Evolutionary conservation across 305 asterid species (phyloP), one percentile per base, ranked within the genome.

Genomic region (Withania somnifera): DNA sequence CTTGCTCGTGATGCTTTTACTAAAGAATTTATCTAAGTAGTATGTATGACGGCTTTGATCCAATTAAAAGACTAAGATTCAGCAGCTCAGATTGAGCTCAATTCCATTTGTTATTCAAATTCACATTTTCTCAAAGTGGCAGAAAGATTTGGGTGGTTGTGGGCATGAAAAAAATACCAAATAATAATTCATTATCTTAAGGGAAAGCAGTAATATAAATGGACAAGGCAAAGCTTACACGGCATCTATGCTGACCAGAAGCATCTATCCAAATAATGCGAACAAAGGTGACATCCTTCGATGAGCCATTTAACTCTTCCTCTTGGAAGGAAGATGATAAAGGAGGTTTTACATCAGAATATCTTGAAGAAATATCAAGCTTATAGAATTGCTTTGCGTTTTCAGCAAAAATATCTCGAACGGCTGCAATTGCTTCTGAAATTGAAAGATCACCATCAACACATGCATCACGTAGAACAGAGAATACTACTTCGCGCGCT

Each of bases 171-270:
- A 75, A 0, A 26, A 28, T 15, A 26, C 50, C 6, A 73, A 14
- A 50, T 8, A 47, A 71, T 5, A 26, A 8, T 75, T 75, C 26
- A 10, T 47, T 13, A 50, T 75, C 61, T 50, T 4, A 75, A 50
- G 42, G 10, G 3, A 17, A 75, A 75, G 6, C 26, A 50, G 45
- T 9, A 57, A 75, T 80, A 77, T 82, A 82, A 13, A 51, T 71
- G 79, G 1, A 84, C 0, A 2, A 51, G 42, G 5, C 76, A 71
- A 42, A 34, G 64, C 98, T 89, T 92, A 94, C 99, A 60, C 98
- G 98, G 22, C 99, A 96, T 82, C 98, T 90, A 47, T 90, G 97
- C 87, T 96, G 99, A 75, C 99, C 99, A 84, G 97, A 94, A 83
- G 93, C 85, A 89, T 95, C 99, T 69, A 91, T 83, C 99, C 99